Evolutionary conservation across 23 red algal species (phyloP).

Genomic region (Cyanidioschyzon merolae): DNA sequence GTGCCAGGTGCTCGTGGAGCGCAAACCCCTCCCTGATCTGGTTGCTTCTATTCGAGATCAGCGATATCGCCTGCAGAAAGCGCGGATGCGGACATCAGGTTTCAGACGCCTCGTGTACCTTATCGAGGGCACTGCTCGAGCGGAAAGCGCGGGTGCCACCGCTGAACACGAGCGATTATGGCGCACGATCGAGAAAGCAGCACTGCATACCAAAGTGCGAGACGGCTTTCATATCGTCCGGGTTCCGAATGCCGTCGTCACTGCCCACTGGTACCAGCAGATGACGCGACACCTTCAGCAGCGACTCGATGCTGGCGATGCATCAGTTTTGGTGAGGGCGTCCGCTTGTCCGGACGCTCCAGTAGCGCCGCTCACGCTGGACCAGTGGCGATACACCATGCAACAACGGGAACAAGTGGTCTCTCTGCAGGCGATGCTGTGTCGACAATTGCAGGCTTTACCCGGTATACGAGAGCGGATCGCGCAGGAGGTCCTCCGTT

Average conservation of each 20-base stretch:
- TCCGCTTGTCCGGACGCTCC: background rate
- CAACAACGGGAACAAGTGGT: background rate
- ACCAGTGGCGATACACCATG: background rate
- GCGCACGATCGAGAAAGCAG: background rate
- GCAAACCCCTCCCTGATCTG: background rate
- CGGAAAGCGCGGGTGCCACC: background rate
- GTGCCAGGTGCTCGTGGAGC: background rate
- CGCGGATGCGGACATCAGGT: background rate
- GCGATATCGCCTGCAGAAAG: constrained; percentile 1
- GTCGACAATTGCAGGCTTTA: background rate
- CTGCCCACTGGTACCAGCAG: constrained; percentile 2
- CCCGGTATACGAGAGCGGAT: background rate
- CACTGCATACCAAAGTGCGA: background rate
- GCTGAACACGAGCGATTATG: background rate
- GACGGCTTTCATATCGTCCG: constrained; percentile 14
- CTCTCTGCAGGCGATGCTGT: background rate
- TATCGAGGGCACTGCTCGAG: background rate
- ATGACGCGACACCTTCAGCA: background rate
- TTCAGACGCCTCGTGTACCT: background rate
- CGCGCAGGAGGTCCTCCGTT: background rate
- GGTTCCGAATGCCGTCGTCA: background rate
- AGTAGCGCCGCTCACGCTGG: background rate
- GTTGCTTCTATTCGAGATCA: background rate
- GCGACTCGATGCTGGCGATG: background rate
- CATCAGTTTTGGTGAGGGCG: background rate